A percentile compares a stretch with the other conserved stretches of the same genome.
These are phyloP conservation scores for Aquilaria yunnanensis DNA, from an alignment of 345 rosid genomes.

Conservation along the genomic window DNA sequence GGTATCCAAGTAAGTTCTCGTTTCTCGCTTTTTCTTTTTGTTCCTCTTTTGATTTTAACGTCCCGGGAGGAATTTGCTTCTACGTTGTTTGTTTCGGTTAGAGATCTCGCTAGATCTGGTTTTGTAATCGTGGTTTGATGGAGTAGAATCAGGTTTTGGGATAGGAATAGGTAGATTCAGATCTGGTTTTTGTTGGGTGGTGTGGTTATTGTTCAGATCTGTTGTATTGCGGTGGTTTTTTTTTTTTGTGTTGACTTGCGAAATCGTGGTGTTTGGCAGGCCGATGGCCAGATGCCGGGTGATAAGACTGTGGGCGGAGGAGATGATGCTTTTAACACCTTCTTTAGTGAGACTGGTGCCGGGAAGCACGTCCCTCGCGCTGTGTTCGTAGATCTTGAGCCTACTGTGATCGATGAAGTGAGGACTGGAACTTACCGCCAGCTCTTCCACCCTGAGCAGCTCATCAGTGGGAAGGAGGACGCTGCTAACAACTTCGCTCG, in stretches of 20 bases:
- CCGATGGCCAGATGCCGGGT: slow-evolving; percentile 53
- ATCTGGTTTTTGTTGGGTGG: not conserved
- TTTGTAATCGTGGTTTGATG: too few relatives aligned
- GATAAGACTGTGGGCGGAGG: slow-evolving; percentile 41
- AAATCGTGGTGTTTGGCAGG: slow-evolving; percentile 11
- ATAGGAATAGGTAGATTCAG: not conserved
- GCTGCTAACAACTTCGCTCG: slow-evolving; percentile 60
- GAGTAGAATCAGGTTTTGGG: too few relatives aligned
- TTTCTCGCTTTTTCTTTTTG: not conserved
- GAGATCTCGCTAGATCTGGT: too few relatives aligned
- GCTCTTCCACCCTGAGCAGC: slow-evolving; percentile 51
- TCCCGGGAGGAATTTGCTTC: not conserved
- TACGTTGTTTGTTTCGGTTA: not conserved
- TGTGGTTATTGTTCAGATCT: slow-evolving; percentile 1
- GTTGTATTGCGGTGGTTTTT: not conserved
- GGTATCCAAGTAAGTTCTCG: slow-evolving; percentile 35
- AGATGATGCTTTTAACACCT: slow-evolving; percentile 55
- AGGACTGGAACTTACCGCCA: slow-evolving; percentile 46
- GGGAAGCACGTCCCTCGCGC: slow-evolving; percentile 61
- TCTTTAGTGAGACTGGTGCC: slow-evolving; percentile 51
- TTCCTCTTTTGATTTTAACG: not conserved
- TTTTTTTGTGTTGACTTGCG: not conserved
- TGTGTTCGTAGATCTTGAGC: slow-evolving; percentile 48
- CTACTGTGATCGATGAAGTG: slow-evolving; percentile 57
- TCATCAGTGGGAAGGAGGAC: slow-evolving; percentile 55